Conservation (phyloP, 192 early-diverging fungal genomes). For the Lobosporangium transversale region DNA sequence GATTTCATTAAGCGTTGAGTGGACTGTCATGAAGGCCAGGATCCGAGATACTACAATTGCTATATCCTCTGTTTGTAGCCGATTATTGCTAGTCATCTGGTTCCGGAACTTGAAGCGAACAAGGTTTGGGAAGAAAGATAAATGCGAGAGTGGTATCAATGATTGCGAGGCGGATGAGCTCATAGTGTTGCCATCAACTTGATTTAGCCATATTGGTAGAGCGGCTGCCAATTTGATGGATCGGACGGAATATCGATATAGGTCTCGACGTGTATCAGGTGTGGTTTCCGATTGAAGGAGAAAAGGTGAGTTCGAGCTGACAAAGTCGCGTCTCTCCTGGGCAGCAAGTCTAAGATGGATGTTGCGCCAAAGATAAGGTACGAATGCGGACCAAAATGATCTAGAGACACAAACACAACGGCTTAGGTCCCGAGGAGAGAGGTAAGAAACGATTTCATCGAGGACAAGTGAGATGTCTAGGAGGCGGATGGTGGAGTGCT, state of each 20-base stretch:
- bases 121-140: conserved; percentile 12
- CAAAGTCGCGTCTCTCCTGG: not conserved
- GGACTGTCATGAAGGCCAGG: not conserved
- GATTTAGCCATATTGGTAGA: not conserved
- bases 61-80: not conserved
- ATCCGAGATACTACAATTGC: not conserved
- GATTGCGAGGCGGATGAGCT: too few species aligned
- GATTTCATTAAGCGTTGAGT: not conserved
- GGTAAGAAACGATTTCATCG: not conserved
- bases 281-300: not conserved
- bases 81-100: not conserved
- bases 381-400: not conserved
- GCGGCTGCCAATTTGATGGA: not conserved
- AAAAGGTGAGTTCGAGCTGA: not conserved
- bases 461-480: conserved; percentile 4
- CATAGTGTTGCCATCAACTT: too few species aligned
- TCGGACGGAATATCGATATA: conserved; percentile 1
- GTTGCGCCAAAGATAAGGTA: conserved; percentile 14
- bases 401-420: not conserved
- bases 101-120: not conserved
- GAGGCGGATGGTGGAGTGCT: not conserved
- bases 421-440: not conserved
- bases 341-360: not conserved
- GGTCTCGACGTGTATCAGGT: not conserved
- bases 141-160: too few species aligned